Evolutionary conservation across 2,329 filamentous ascomycete genomes (phyloP).

Genomic region (Mycosphaerella arachidis): DNA sequence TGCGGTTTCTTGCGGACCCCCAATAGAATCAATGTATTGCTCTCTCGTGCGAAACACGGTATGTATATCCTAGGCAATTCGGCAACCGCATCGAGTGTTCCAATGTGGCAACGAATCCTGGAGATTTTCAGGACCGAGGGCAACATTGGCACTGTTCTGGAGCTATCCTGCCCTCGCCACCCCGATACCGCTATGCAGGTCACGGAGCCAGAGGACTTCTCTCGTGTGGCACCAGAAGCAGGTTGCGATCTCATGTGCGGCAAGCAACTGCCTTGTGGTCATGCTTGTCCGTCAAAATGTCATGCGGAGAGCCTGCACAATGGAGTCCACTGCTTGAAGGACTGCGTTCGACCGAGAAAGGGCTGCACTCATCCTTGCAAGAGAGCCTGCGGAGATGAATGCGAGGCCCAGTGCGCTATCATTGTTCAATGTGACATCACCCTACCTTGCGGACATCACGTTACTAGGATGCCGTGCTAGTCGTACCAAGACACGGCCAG

Average conservation of each 20-base stretch:
- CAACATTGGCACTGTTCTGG: constrained; percentile 49
- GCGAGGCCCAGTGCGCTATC: too few relatives aligned
- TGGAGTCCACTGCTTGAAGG: constrained; percentile 39
- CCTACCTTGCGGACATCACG: too few relatives aligned
- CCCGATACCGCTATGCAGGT: constrained; percentile 48
- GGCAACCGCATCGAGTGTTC: constrained; percentile 51
- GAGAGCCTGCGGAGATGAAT: constrained; percentile 46
- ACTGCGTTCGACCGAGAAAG: constrained; percentile 35
- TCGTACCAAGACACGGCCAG: too few relatives aligned
- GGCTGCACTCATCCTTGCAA: constrained; percentile 43
- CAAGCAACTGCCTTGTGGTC: constrained; percentile 42
- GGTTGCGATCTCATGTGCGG: constrained; percentile 54
- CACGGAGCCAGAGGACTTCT: constrained; percentile 55
- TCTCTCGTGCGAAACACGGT: constrained; percentile 64
- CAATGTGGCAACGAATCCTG: constrained; percentile 62
- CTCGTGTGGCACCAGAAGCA: constrained; percentile 54
- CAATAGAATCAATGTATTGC: constrained; percentile 66
- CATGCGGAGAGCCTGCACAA: constrained; percentile 43
- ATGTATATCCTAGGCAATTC: constrained; percentile 62
- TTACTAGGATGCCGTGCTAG: too few relatives aligned
- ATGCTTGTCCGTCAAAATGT: constrained; percentile 43
- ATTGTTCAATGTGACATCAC: too few relatives aligned
- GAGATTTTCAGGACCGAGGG: constrained; percentile 44
- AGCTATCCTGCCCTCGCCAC: constrained; percentile 60
- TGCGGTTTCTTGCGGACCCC: constrained; percentile 63